phyloP scores from a whole-genome alignment of 2,329 filamentous ascomycete species.

The Epichloe elymi region DNA sequence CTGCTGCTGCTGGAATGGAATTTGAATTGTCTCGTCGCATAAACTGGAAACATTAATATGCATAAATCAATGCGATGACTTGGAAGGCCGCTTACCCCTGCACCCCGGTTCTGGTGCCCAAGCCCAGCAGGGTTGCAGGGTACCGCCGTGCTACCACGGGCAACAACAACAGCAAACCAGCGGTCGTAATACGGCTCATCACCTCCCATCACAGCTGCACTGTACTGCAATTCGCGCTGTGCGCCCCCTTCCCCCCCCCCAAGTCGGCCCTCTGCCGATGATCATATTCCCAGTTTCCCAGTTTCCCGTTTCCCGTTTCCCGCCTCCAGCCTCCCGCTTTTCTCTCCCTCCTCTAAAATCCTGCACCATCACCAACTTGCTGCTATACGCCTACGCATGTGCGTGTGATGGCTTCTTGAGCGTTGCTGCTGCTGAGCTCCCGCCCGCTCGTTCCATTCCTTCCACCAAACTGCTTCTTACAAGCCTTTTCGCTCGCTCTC shows the following conservation, averaged over 20 bases:
- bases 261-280: too few species aligned
- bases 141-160: not conserved
- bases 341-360: not conserved
- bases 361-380: not conserved
- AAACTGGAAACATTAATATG: too few species aligned
- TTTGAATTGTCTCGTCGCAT: too few species aligned
- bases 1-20: too few species aligned
- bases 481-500: not conserved
- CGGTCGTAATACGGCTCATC: not conserved
- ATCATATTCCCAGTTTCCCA: not conserved
- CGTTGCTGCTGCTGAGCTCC: conserved; percentile 4
- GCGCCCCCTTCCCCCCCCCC: too few species aligned
- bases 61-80: too few species aligned
- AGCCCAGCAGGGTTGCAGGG: not conserved
- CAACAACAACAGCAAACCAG: not conserved
- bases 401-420: conserved; percentile 3
- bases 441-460: conserved; percentile 8
- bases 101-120: not conserved
- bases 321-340: not conserved
- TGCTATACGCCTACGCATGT: not conserved
- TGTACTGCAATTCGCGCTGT: too few species aligned
- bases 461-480: not conserved
- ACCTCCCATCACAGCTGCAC: too few species aligned
- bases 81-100: too few species aligned
- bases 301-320: not conserved